These are phyloP conservation scores for Ogataea nonfermentans DNA, from an alignment of 805 yeast genomes.

Conservation along the genomic window DNA sequence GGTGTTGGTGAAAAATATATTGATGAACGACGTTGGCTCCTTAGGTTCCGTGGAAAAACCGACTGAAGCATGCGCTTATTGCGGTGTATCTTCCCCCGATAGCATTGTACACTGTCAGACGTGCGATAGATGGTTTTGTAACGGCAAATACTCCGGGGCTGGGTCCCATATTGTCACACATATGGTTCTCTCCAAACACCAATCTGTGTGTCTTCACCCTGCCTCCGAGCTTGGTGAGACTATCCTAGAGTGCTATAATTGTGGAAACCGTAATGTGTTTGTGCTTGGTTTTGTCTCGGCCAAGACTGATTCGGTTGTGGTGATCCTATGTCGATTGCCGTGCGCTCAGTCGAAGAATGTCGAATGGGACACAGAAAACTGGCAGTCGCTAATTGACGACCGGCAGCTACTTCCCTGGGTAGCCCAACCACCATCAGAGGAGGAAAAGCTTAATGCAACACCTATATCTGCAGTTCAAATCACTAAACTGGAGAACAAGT, in stretches of 20 bases:
- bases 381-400: slow-evolving; percentile 85
- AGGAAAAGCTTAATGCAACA: slow-evolving; percentile 53
- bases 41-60: neutral
- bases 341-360: slow-evolving; percentile 75
- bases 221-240: slow-evolving; percentile 87
- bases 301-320: slow-evolving; percentile 81
- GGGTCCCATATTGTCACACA: slow-evolving; percentile 83
- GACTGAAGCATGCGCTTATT: slow-evolving; percentile 52
- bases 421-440: slow-evolving; percentile 66
- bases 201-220: slow-evolving; percentile 68
- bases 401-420: slow-evolving; percentile 81
- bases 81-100: slow-evolving; percentile 65
- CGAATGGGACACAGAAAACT: slow-evolving; percentile 83
- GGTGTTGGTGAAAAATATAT: slow-evolving; percentile 11
- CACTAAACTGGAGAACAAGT: slow-evolving; percentile 69
- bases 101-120: slow-evolving; percentile 72
- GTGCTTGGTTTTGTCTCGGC: slow-evolving; percentile 85
- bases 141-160: slow-evolving; percentile 55
- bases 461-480: slow-evolving; percentile 64
- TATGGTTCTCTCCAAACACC: slow-evolving; percentile 76
- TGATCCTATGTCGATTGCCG: slow-evolving; percentile 81
- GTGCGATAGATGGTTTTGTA: slow-evolving; percentile 90
- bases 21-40: slow-evolving; percentile 16
- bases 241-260: slow-evolving; percentile 82
- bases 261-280: slow-evolving; percentile 81